A percentile compares a stretch with the other conserved stretches of the same genome.
phyloP scores from a whole-genome alignment of 176 grass and related monocot species.

The Pontederia paniculata region DNA sequence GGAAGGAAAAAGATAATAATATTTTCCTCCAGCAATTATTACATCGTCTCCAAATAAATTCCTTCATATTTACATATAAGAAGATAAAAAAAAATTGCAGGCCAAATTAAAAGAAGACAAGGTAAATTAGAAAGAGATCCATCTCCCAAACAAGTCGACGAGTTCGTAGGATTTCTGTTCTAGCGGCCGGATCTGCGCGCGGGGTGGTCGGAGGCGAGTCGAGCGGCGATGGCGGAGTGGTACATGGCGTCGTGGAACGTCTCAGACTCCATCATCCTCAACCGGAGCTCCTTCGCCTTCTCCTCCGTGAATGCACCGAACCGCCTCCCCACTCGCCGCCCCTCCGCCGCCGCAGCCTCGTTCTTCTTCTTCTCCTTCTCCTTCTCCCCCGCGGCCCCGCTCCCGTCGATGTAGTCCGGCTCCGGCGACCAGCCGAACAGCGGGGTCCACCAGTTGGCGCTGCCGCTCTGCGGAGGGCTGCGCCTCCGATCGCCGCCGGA shows the following conservation, averaged over 20 bases:
- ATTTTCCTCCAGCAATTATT: too few species aligned
- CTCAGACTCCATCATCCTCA: conserved; percentile 62
- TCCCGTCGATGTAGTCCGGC: conserved; percentile 73
- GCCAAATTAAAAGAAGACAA: too few species aligned
- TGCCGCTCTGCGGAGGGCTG: not conserved
- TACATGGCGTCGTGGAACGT: conserved; percentile 94
- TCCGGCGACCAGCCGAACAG: conserved; percentile 69
- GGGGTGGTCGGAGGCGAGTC: conserved; percentile 70
- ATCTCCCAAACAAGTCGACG: too few species aligned
- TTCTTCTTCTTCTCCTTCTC: not conserved
- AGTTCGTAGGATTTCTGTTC: too few species aligned
- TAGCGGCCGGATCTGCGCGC: not conserved
- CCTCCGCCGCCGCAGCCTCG: not conserved
- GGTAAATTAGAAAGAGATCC: too few species aligned
- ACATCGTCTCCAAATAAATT: too few species aligned
- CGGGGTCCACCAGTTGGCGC: conserved; percentile 78
- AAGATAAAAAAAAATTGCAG: too few species aligned
- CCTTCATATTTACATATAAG: too few species aligned
- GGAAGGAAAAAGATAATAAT: too few species aligned
- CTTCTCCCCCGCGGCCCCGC: not conserved
- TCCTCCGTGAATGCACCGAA: conserved; percentile 79
- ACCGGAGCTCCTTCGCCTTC: conserved; percentile 74
- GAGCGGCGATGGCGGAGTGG: conserved; percentile 96
- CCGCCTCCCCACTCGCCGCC: not conserved
- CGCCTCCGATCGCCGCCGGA: conserved; percentile 12